Evolutionary conservation across 1,284 basidiomycete genomes (phyloP).

Genomic region (Moniliella sp.): DNA sequence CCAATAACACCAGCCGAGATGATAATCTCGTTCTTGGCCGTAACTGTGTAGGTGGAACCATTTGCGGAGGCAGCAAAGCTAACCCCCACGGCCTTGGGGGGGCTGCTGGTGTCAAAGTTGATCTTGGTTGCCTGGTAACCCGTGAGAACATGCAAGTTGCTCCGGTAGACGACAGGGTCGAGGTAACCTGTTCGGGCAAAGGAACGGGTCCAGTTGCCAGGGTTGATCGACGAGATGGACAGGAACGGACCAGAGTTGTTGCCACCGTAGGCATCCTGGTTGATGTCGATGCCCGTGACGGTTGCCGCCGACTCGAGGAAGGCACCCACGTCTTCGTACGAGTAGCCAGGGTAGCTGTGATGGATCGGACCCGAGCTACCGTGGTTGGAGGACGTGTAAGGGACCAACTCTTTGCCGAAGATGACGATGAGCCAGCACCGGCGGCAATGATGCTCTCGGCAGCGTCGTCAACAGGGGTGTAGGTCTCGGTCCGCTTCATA

Average conservation of each 20-base stretch:
- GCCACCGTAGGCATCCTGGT: slow-evolving; percentile 10
- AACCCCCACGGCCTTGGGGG: slow-evolving; percentile 13
- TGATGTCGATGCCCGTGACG: too few species aligned
- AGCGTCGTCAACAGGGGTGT: too few species aligned
- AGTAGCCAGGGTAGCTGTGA: slow-evolving; percentile 12
- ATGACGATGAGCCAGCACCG: too few species aligned
- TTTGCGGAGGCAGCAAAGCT: slow-evolving; percentile 9
- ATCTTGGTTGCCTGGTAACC: slow-evolving; percentile 17
- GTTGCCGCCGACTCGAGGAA: too few species aligned
- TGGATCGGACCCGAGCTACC: slow-evolving; percentile 12
- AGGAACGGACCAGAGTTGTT: slow-evolving; percentile 18
- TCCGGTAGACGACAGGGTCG: slow-evolving; percentile 11
- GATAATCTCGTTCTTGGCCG: slow-evolving; percentile 22
- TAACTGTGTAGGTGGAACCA: slow-evolving; percentile 9
- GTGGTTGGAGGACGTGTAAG: slow-evolving; percentile 9
- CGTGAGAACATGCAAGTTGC: slow-evolving; percentile 19
- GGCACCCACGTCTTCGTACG: slow-evolving; percentile 11
- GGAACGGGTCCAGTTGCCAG: slow-evolving; percentile 11
- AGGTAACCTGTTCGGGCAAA: slow-evolving; percentile 20
- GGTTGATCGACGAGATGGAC: slow-evolving; percentile 13
- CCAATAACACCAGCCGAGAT: slow-evolving; percentile 32
- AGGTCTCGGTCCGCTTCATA: slow-evolving; percentile 16
- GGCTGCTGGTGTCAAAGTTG: slow-evolving; percentile 7
- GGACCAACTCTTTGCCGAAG: slow-evolving; percentile 4
- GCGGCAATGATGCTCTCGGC: too few species aligned